These are phyloP conservation scores for Rhizopus stolonifer DNA, from an alignment of 371 early-diverging fungal genomes.

Conservation along the genomic window DNA sequence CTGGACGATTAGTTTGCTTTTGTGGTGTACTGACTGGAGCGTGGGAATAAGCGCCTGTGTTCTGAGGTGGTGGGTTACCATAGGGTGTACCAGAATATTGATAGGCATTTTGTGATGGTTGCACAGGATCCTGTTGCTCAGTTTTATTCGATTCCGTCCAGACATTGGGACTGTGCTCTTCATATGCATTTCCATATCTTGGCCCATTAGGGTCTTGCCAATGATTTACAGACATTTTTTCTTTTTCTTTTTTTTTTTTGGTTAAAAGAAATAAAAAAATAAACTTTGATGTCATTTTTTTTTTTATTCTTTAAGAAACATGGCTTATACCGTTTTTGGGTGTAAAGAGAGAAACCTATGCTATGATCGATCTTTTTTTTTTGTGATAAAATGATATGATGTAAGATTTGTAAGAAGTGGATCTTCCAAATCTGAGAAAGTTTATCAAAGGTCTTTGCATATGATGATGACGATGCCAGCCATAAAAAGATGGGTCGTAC, in stretches of 20 bases:
- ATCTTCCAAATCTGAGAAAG: no score
- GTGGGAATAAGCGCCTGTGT: slow-evolving; percentile 6
- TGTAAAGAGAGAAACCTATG: slow-evolving; percentile 1
- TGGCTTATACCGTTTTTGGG: neutral
- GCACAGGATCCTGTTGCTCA: slow-evolving; percentile 3
- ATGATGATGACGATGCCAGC: no score
- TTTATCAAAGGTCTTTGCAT: no score
- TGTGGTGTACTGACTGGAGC: neutral
- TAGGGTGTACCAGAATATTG: slow-evolving; percentile 28
- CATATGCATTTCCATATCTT: slow-evolving; percentile 27
- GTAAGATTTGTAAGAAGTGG: no score
- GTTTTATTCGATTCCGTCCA: slow-evolving; percentile 23
- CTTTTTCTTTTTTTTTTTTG: no score
- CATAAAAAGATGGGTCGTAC: no score
- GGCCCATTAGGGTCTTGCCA: slow-evolving; percentile 10
- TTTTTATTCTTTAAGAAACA: neutral
- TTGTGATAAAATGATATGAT: slow-evolving; percentile 1
- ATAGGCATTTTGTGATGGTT: slow-evolving; percentile 18
- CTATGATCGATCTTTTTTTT: neutral
- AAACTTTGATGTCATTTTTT: neutral
- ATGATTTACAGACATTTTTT: neutral
- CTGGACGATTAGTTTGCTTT: neutral
- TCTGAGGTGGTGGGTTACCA: slow-evolving; percentile 19
- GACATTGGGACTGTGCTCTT: slow-evolving; percentile 9
- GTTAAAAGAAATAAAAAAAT: no score